A percentile compares a stretch with the other conserved stretches of the same genome.
Evolutionary conservation across 2,329 filamentous ascomycete species (phyloP).

Genomic region (Thermoascus crustaceus): DNA sequence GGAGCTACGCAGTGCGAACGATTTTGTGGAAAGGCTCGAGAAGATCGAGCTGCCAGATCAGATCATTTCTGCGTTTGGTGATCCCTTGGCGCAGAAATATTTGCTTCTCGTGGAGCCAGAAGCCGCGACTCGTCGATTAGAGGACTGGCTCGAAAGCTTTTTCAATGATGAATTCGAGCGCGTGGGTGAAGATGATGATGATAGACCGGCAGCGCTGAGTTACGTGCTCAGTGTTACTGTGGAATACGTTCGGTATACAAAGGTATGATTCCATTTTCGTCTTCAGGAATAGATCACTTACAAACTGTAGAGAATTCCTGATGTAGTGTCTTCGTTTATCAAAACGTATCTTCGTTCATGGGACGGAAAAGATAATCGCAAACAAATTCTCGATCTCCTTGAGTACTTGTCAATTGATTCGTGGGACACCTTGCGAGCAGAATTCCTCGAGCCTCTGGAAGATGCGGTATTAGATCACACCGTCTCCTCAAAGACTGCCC

Average conservation of each 20-base stretch:
- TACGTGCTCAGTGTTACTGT: constrained; percentile 27
- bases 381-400: constrained; percentile 30
- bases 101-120: constrained; percentile 58
- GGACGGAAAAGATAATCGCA: constrained; percentile 51
- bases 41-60: constrained; percentile 76
- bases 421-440: constrained; percentile 25
- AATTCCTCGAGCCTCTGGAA: constrained; percentile 35
- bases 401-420: constrained; percentile 25
- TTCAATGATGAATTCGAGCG: constrained; percentile 29
- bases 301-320: constrained; percentile 22
- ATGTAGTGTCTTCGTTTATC: constrained; percentile 26
- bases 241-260: constrained; percentile 29
- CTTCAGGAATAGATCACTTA: constrained; percentile 4
- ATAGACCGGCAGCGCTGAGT: constrained; percentile 27
- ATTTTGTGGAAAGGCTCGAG: constrained; percentile 65
- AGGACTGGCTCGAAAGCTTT: constrained; percentile 34
- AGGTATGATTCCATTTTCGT: constrained; percentile 19
- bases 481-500: constrained; percentile 45
- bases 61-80: constrained; percentile 65
- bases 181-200: constrained; percentile 39
- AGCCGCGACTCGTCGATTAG: constrained; percentile 32
- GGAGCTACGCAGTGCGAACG: constrained; percentile 63
- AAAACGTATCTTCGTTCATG: constrained; percentile 51
- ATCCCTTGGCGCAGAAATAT: constrained; percentile 69
- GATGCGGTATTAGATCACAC: constrained; percentile 28